These are phyloP conservation scores for Ehretia macrophylla DNA, from an alignment of 257 asterid genomes.

Conservation along the genomic window DNA sequence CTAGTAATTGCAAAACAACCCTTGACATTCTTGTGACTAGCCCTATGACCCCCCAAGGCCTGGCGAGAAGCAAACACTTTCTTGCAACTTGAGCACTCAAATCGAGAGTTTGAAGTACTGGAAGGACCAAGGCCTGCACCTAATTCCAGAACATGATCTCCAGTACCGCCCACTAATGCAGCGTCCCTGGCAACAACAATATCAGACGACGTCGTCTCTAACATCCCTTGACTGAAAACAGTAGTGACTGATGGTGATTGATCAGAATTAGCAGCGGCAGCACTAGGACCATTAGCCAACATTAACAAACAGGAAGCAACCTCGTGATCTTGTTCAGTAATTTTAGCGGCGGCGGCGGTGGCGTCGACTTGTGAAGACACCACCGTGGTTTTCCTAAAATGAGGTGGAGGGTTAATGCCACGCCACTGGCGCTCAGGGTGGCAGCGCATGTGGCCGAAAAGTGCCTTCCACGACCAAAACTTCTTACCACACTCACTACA, in stretches of 20 bases:
- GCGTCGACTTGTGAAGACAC: slow-evolving; percentile 2
- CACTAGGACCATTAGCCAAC: slow-evolving; percentile 45
- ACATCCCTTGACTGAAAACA: slow-evolving; percentile 13
- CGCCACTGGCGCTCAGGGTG: slow-evolving; percentile 97
- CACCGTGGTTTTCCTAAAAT: slow-evolving; percentile 10
- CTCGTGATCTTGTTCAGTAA: slow-evolving; percentile 57
- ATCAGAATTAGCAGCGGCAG: slow-evolving; percentile 1
- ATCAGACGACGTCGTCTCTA: slow-evolving; percentile 4
- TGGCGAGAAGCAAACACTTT: slow-evolving; percentile 79
- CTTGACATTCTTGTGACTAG: slow-evolving; percentile 83
- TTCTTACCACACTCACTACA: slow-evolving; percentile 79
- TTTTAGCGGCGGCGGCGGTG: neutral
- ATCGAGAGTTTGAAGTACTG: slow-evolving; percentile 16
- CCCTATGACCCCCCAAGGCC: slow-evolving; percentile 82
- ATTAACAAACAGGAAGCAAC: slow-evolving; percentile 51
- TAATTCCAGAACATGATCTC: neutral
- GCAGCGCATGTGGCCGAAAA: slow-evolving; percentile 98
- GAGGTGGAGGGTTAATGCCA: slow-evolving; percentile 73
- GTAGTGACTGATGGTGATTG: slow-evolving; percentile 19
- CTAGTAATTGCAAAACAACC: slow-evolving; percentile 71
- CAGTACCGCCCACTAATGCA: neutral
- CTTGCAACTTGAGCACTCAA: slow-evolving; percentile 82
- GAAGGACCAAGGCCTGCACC: slow-evolving; percentile 13
- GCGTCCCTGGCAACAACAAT: slow-evolving; percentile 6
- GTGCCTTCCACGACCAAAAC: slow-evolving; percentile 88